Evolutionary conservation across 768 basidiomycete genomes (phyloP).

Genomic region (Symmetrospora coprosmae): DNA sequence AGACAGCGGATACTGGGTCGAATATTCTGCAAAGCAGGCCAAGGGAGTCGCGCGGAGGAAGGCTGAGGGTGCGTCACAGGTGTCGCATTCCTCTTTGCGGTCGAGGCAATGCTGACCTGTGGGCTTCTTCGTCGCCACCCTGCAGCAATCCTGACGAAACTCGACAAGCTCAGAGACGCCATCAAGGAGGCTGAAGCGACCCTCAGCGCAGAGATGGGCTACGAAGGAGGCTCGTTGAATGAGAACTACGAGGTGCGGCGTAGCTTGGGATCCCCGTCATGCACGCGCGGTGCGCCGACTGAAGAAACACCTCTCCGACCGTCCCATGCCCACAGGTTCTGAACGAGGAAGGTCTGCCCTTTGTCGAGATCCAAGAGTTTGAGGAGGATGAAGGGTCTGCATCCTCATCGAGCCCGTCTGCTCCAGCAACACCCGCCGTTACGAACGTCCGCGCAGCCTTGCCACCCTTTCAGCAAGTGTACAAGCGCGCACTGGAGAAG

Average conservation of each 20-base stretch:
- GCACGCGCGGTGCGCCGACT: too few species aligned
- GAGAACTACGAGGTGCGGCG: slow-evolving; percentile 15
- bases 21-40: slow-evolving; percentile 12
- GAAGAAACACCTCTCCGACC: background rate
- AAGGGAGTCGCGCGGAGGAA: background rate
- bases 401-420: too few species aligned
- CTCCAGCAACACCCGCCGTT: background rate
- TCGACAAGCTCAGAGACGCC: background rate
- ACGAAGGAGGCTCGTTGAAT: background rate
- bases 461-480: background rate
- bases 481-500: too few species aligned
- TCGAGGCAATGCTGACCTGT: too few species aligned
- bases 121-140: too few species aligned
- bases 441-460: background rate
- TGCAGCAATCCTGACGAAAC: background rate
- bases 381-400: slow-evolving; percentile 13
- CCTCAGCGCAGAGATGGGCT: slow-evolving; percentile 13
- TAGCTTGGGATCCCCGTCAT: too few species aligned
- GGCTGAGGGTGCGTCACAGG: too few species aligned
- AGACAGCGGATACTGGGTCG: slow-evolving; percentile 8
- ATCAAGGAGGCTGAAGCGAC: background rate
- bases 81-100: too few species aligned
- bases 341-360: slow-evolving; percentile 18
- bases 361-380: slow-evolving; percentile 19
- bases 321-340: background rate